These are phyloP conservation scores for Fusarium caatingaense DNA, from an alignment of 2,329 filamentous ascomycete species.

Conservation along the genomic window DNA sequence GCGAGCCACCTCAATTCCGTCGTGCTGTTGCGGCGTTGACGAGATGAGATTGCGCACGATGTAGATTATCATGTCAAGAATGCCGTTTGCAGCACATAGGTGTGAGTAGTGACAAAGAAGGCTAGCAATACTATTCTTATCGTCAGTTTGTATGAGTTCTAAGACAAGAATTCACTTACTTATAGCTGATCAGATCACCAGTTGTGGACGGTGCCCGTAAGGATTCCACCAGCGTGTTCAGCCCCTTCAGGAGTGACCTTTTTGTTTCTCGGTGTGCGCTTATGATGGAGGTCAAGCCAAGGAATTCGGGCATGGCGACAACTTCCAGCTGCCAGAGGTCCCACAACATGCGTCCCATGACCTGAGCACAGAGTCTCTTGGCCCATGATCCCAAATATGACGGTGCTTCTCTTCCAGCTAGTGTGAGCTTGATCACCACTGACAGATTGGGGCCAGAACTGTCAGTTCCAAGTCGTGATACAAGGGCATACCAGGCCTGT, in stretches of 20 bases:
- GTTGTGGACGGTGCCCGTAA: background rate
- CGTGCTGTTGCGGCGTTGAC: rapidly evolving
- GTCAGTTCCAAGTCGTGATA: background rate
- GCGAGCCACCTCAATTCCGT: background rate
- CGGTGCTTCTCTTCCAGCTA: background rate
- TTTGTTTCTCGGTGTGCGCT: background rate
- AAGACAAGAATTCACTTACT: background rate
- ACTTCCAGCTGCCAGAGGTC: slow-evolving; percentile 4
- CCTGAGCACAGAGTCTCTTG: background rate
- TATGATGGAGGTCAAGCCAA: background rate
- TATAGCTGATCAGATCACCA: slow-evolving; percentile 4
- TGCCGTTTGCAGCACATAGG: background rate
- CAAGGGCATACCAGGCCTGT: slow-evolving; percentile 1
- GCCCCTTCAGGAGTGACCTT: background rate
- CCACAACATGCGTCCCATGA: background rate
- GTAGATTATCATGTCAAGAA: background rate
- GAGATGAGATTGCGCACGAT: background rate
- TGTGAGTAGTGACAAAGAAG: slow-evolving; percentile 10
- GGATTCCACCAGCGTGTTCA: slow-evolving; percentile 1
- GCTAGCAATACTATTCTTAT: background rate
- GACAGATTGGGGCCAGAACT: background rate
- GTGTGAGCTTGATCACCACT: background rate
- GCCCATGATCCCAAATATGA: background rate
- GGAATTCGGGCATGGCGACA: background rate
- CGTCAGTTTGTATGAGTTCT: rapidly evolving